A percentile compares a stretch with the other conserved stretches of the same genome.
Conservation (phyloP, 164 flowering plant species). For the Piper longum region DNA sequence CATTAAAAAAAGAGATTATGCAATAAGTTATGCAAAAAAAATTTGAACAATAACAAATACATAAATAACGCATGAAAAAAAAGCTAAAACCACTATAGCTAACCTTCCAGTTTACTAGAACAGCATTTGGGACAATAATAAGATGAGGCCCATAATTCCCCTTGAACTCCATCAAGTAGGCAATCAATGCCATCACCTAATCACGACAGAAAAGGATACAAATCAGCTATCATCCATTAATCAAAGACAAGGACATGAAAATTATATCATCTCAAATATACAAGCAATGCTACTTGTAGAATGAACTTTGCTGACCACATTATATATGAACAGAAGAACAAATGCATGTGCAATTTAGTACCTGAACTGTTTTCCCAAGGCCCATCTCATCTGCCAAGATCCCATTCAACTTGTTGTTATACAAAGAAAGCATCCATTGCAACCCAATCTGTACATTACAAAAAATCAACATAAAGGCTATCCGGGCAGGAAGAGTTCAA, state of each 20-base stretch:
- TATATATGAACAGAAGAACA: neutral
- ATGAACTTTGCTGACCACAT: neutral
- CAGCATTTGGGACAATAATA: conserved; percentile 98
- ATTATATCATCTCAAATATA: neutral
- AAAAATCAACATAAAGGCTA: neutral
- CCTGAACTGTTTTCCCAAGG: conserved; percentile 99
- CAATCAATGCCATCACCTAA: conserved; percentile 98
- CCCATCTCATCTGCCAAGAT: conserved; percentile 99
- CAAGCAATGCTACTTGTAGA: too few relatives aligned
- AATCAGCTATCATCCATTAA: neutral
- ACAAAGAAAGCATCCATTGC: conserved; percentile 99
- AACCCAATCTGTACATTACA: conserved; percentile 66
- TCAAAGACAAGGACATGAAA: neutral
- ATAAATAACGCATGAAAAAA: neutral
- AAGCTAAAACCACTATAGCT: conserved; percentile 1
- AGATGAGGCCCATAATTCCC: conserved; percentile 99
- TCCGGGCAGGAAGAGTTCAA: neutral
- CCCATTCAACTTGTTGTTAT: conserved; percentile 95
- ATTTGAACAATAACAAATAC: neutral
- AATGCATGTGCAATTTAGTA: conserved; percentile 4
- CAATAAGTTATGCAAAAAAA: neutral
- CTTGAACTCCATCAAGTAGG: conserved; percentile 96
- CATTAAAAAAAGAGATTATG: too few relatives aligned
- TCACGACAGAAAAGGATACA: conserved; percentile 1
- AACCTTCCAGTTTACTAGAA: conserved; percentile 99